Evolutionary conservation across 1,284 basidiomycete species (phyloP), one percentile per base, ranked within the genome.

Genomic region (Puccinia triticina): DNA sequence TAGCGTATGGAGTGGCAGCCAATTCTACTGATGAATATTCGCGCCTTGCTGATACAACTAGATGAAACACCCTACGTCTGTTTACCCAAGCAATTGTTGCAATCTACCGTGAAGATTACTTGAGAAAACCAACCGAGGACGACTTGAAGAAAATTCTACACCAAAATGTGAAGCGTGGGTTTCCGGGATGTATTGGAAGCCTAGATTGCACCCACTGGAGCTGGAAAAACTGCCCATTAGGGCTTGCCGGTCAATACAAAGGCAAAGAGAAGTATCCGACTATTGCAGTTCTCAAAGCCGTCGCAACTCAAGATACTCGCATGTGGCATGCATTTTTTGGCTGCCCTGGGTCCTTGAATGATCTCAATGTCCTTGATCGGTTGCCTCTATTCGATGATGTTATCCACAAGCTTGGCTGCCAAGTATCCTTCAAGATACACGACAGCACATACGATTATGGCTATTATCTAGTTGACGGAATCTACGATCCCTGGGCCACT

Each of bases 311-410:
- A 50, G 46, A 72, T 26, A 43, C 40, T 32, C 69, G 37, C n/a
- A 55, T 79, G 10, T 79, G 77, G 77, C 64, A 79, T 71, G 32
- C 16, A 14, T 79, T 72, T 43, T 71, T 79, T 71, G 77, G 66
- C 4, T 55, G 32, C 11, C 79, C 69, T n/a, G 79, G 79, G 11
- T 57, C 69, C 7, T 34, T 82, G 34, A 82, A 82, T n/a, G 50
- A 79, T 26, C 14, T 79, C 50, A 79, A 79, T 43, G 10, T 79
- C 48, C n/a, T 79, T 0, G 43, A 71, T 43, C 53, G 21, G 7
- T 55, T 23, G 11, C 43, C 66, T 23, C 14, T 79, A 0, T 79
- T 79, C 46, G 26, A 79, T 16, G 43, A 67, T 37, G 3, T 29
- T 2, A 26, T 82, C 14, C 46, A 53, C 26, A 72, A 61, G 26